Percentiles rank a stretch among this genome's conserved stretches.
Evolutionary conservation across 2,329 filamentous ascomycete species (phyloP).

Genomic region (Fusarium floridanum): DNA sequence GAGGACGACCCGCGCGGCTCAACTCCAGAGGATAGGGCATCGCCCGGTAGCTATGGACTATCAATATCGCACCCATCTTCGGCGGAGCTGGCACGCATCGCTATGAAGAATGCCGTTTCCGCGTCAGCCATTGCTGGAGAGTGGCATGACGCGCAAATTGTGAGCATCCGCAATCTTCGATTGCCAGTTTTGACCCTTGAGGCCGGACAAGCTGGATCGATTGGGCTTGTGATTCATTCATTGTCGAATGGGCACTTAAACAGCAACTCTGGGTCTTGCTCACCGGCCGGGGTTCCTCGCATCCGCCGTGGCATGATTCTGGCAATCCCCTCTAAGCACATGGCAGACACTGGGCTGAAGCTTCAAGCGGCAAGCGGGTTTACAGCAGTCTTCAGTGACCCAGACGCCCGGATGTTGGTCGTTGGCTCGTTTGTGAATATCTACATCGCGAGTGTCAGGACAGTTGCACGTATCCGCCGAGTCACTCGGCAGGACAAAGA

Average conservation of each 20-base stretch:
- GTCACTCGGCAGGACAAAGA: slow-evolving; percentile 54
- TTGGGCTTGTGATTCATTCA: slow-evolving; percentile 78
- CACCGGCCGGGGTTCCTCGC: slow-evolving; percentile 51
- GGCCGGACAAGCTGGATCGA: slow-evolving; percentile 88
- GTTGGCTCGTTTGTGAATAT: slow-evolving; percentile 81
- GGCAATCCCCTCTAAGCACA: slow-evolving; percentile 70
- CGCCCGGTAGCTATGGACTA: slow-evolving; percentile 61
- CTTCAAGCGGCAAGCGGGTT: slow-evolving; percentile 77
- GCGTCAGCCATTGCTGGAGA: slow-evolving; percentile 69
- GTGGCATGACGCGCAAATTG: slow-evolving; percentile 85
- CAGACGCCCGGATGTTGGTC: slow-evolving; percentile 72
- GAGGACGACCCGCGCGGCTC: slow-evolving; percentile 58
- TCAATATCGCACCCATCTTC: slow-evolving; percentile 68
- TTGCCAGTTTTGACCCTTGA: slow-evolving; percentile 82
- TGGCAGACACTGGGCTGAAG: slow-evolving; percentile 67
- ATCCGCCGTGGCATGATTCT: slow-evolving; percentile 88
- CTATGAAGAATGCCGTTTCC: slow-evolving; percentile 65
- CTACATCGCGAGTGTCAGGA: slow-evolving; percentile 88
- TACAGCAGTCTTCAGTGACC: slow-evolving; percentile 76
- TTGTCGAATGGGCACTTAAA: slow-evolving; percentile 20
- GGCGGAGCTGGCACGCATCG: slow-evolving; percentile 64
- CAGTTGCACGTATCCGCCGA: slow-evolving; percentile 79
- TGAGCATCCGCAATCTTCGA: slow-evolving; percentile 89
- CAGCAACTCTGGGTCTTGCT: slow-evolving; percentile 5
- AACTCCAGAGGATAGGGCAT: slow-evolving; percentile 61